Percentiles rank a stretch among this genome's conserved stretches.
phyloP scores from a whole-genome alignment of 2,329 filamentous ascomycete species.

The Cercospora canescens region DNA sequence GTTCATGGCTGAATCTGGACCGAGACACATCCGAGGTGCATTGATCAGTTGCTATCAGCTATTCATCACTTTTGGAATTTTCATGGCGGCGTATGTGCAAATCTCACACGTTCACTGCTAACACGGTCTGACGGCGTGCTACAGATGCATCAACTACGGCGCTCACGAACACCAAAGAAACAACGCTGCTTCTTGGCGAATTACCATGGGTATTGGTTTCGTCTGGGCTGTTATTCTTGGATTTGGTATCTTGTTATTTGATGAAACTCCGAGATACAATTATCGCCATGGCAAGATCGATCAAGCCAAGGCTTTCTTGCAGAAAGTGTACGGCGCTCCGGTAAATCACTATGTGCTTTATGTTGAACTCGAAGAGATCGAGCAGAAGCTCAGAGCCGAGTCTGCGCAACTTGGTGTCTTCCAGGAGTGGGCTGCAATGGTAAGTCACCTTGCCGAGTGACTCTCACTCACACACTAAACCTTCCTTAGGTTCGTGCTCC shows the following conservation, averaged over 20 bases:
- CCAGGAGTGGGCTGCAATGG: slow-evolving; percentile 60
- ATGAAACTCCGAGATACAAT: slow-evolving; percentile 59
- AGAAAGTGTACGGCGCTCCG: slow-evolving; percentile 56
- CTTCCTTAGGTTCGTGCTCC: slow-evolving; percentile 57
- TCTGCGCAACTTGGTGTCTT: slow-evolving; percentile 43
- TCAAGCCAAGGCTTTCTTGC: slow-evolving; percentile 52
- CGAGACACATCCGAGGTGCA: slow-evolving; percentile 63
- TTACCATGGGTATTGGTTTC: slow-evolving; percentile 62
- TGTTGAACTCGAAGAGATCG: slow-evolving; percentile 56
- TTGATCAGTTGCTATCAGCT: slow-evolving; percentile 64
- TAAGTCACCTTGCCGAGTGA: background rate
- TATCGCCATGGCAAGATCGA: slow-evolving; percentile 57
- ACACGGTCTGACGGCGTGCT: background rate
- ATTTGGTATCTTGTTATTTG: slow-evolving; percentile 55
- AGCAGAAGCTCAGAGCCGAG: slow-evolving; percentile 56
- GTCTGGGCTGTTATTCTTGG: slow-evolving; percentile 58
- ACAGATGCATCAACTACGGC: slow-evolving; percentile 56
- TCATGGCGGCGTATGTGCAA: slow-evolving; percentile 34
- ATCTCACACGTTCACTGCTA: background rate
- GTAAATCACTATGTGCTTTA: slow-evolving; percentile 55
- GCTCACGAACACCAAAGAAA: slow-evolving; percentile 48
- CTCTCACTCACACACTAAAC: slow-evolving; percentile 49
- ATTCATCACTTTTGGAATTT: slow-evolving; percentile 69
- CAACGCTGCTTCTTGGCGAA: slow-evolving; percentile 60
- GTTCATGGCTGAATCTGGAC: slow-evolving; percentile 65